Evolutionary conservation across 1,284 basidiomycete genomes (phyloP), one percentile per base, ranked within the genome.

Genomic region (Cryptococcus hybrid): DNA sequence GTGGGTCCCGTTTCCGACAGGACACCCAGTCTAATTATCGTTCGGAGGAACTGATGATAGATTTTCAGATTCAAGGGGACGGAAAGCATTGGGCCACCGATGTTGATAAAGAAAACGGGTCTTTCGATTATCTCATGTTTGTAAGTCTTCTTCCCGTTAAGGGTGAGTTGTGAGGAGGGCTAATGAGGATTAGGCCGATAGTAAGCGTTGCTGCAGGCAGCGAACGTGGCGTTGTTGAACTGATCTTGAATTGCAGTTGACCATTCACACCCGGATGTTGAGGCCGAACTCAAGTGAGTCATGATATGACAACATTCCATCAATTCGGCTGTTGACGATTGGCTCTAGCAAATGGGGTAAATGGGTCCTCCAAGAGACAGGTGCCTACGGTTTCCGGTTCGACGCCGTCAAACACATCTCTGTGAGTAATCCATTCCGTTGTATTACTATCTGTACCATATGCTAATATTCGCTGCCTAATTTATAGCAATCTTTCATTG

Each of bases 191-290:
- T 12, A 36, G 37, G 13, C 43, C 38, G 12, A 12, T 7, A 52
- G 30, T 30, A 30, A 30, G 30, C 30, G 30, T 30, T 30, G 30
- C 30, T 30, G 30, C 30, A 30, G 3, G 30, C 30, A 30, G 3
- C 30, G 24, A 30, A 12, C 4, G 15, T 49, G 7, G 53, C 54
- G 52, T 40, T 57, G 47, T 30, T n/a, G 12, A 46, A 18, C 7
- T 12, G 3, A 4, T 49, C 73, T 87, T 30, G 30, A 30, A 30
- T 30, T 4, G 30, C 30, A 30, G 30, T 95, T 64, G 89, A 96
- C 74, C 88, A 92, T 76, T 81, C 86, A 13, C 90, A 96, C 74
- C 89, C 88, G 6, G 87, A 85, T 6, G 92, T 92, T 11, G 49
- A 60, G 37, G 62, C 69, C 36, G 75, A 77, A 44, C 60, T 77